Percentiles rank a stretch among this genome's conserved stretches.
phyloP scores from a whole-genome alignment of 805 yeast genomes.

The Saccharomyces jurei region DNA sequence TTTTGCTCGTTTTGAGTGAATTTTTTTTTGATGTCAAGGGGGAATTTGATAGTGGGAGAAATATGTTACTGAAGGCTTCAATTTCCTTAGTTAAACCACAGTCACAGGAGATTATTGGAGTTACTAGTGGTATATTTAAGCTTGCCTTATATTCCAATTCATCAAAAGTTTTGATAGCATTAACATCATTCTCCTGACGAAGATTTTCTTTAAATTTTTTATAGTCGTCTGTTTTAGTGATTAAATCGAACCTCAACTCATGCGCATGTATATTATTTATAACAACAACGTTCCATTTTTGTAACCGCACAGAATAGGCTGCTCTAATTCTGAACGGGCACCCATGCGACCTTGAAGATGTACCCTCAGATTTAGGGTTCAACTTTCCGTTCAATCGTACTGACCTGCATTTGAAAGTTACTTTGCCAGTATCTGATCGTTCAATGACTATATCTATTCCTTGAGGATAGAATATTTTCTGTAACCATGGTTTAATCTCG shows the following conservation, averaged over 20 bases:
- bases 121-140: constrained; percentile 25
- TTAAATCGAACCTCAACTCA: constrained; percentile 27
- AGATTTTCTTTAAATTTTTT: constrained; percentile 26
- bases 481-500: constrained; percentile 56
- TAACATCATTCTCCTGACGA: constrained; percentile 19
- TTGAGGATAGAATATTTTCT: constrained; percentile 35
- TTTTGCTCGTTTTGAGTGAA: neutral
- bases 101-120: constrained; percentile 28
- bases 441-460: constrained; percentile 52
- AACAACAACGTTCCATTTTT: constrained; percentile 52
- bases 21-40: neutral
- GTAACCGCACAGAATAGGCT: constrained; percentile 43
- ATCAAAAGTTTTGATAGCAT: constrained; percentile 27
- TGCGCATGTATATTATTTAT: constrained; percentile 56
- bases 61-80: constrained; percentile 24
- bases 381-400: constrained; percentile 8
- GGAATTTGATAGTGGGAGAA: constrained; percentile 15
- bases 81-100: constrained; percentile 32
- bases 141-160: constrained; percentile 27
- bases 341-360: constrained; percentile 24
- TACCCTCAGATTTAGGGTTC: neutral
- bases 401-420: constrained; percentile 52
- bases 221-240: constrained; percentile 27
- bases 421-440: constrained; percentile 50
- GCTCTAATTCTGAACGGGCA: constrained; percentile 63